These are phyloP conservation scores for Phlegmacium glaucopus DNA, from an alignment of 768 basidiomycete species.

Conservation along the genomic window DNA sequence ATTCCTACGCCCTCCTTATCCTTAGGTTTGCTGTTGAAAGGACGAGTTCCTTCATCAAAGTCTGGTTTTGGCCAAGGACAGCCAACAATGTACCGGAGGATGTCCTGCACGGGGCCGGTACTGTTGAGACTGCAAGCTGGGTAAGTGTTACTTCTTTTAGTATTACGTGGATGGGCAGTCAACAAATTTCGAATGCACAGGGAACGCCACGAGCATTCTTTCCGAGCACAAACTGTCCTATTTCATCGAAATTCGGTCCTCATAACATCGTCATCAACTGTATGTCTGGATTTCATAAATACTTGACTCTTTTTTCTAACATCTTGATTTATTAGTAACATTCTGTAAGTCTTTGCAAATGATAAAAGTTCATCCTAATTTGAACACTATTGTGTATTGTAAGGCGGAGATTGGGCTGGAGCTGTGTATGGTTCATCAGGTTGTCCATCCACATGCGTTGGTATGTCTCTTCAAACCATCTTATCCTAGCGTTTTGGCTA, in stretches of 20 bases:
- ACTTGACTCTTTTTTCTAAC: neutral
- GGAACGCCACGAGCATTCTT: conserved; percentile 61
- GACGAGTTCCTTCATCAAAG: conserved; percentile 51
- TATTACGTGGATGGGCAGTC: too few species aligned
- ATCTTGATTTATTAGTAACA: conserved; percentile 47
- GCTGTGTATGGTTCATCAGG: conserved; percentile 40
- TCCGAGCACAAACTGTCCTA: conserved; percentile 52
- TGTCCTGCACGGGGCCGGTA: conserved; percentile 35
- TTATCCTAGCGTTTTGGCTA: too few species aligned
- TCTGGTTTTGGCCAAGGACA: conserved; percentile 69
- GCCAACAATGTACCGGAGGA: conserved; percentile 43
- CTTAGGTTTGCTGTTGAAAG: conserved; percentile 69
- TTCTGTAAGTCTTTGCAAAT: conserved; percentile 56
- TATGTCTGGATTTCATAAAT: too few species aligned
- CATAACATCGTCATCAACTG: conserved; percentile 68
- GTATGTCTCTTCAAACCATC: conserved; percentile 36
- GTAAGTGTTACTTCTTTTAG: conserved; percentile 24
- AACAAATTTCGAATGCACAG: too few species aligned
- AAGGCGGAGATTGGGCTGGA: conserved; percentile 59
- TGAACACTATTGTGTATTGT: too few species aligned
- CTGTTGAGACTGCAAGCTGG: conserved; percentile 52
- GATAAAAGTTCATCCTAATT: too few species aligned
- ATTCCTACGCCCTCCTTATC: too few species aligned
- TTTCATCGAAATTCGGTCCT: conserved; percentile 50
- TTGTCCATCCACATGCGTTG: conserved; percentile 50